Evolutionary conservation across 2,329 filamentous ascomycete genomes (phyloP).

Genomic region (Fusarium decemcellulare): DNA sequence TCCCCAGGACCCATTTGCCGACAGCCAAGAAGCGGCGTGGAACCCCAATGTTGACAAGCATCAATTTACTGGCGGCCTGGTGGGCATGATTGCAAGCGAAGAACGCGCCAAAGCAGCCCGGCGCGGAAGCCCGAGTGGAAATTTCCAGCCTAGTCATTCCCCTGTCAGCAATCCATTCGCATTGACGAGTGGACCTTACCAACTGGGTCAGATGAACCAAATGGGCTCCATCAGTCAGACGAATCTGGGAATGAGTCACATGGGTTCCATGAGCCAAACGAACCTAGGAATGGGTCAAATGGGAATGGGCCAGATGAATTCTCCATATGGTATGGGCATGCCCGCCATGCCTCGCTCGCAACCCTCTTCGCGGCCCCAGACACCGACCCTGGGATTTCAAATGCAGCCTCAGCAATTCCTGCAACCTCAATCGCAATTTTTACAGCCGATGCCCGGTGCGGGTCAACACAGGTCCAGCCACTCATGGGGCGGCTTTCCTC

Average conservation of each 20-base stretch:
- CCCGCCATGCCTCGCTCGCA: not conserved
- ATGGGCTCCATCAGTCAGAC: no score
- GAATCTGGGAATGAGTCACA: no score
- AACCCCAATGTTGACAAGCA: no score
- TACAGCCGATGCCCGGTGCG: not conserved
- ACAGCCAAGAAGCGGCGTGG: not conserved
- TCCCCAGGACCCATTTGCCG: conserved; percentile 13
- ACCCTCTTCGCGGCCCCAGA: not conserved
- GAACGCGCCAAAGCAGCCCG: not conserved
- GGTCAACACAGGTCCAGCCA: not conserved
- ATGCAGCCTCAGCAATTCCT: not conserved
- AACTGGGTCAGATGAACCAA: no score
- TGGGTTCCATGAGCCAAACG: not conserved
- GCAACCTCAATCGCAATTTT: not conserved
- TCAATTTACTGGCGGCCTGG: not conserved
- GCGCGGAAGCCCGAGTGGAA: not conserved
- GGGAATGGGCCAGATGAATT: not conserved
- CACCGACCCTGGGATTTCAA: not conserved
- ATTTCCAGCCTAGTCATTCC: no score
- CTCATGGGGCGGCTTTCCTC: not conserved
- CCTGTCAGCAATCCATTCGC: no score
- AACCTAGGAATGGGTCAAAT: no score
- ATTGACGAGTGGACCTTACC: no score
- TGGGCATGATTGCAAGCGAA: not conserved
- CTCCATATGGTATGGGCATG: not conserved